phyloP scores from a whole-genome alignment of 2,329 filamentous ascomycete genomes.

The Aspergillus aculeatus region DNA sequence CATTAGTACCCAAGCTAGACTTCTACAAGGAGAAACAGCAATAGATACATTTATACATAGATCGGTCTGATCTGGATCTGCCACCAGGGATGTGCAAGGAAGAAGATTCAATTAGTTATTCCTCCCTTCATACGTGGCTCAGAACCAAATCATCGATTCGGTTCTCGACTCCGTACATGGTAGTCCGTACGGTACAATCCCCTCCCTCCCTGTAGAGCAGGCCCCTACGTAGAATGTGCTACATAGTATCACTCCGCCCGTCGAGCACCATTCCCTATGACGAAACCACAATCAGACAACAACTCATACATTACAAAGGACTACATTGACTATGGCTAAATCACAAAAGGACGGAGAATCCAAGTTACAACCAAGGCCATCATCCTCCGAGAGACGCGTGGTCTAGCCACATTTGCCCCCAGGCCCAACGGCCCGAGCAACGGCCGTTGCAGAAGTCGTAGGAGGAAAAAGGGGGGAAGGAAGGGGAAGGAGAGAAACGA shows the following conservation, averaged over 20 bases:
- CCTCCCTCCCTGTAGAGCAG: too few species aligned
- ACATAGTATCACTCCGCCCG: too few species aligned
- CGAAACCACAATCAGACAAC: neutral
- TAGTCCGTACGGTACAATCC: too few species aligned
- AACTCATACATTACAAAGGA: conserved; percentile 9
- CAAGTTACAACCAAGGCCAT: conserved; percentile 15
- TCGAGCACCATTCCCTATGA: too few species aligned
- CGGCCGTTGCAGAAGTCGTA: neutral
- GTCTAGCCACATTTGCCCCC: neutral
- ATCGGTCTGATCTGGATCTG: neutral
- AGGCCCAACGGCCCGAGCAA: neutral
- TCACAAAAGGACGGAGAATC: conserved; percentile 1
- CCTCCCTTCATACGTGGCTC: too few species aligned
- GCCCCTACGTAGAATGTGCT: too few species aligned
- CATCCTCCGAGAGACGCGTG: neutral
- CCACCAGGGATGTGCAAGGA: neutral
- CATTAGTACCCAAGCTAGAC: neutral
- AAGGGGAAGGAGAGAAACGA: neutral
- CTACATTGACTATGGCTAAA: conserved; percentile 5
- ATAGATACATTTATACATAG: too few species aligned
- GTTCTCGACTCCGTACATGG: too few species aligned
- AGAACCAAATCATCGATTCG: too few species aligned
- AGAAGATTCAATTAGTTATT: too few species aligned
- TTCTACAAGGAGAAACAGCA: neutral
- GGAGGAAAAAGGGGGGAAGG: neutral